Percentiles rank a stretch among this genome's conserved stretches.
phyloP scores from a whole-genome alignment of 179 eudicot species.

The Nepenthes alata region DNA sequence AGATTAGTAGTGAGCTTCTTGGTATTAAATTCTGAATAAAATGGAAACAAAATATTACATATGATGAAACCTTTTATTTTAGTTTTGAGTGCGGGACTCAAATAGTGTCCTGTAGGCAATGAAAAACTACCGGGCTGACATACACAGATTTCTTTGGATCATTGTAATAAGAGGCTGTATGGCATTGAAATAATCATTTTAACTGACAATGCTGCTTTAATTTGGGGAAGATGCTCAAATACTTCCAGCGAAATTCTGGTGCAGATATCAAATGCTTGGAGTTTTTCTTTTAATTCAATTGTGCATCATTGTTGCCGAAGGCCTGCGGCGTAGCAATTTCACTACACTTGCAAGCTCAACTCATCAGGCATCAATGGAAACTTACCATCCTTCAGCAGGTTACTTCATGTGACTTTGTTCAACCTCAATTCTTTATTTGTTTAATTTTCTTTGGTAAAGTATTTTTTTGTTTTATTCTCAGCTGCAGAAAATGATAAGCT shows the following conservation, averaged over 20 bases:
- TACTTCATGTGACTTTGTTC: constrained; percentile 4
- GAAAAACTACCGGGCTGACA: no score
- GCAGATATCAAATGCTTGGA: constrained; percentile 97
- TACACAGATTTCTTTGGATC: no score
- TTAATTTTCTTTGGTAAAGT: not conserved
- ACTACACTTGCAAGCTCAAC: constrained; percentile 59
- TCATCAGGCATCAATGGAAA: constrained; percentile 52
- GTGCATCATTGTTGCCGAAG: constrained; percentile 86
- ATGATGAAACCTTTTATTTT: no score
- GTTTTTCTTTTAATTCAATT: constrained; percentile 79
- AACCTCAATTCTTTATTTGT: not conserved
- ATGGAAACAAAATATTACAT: no score
- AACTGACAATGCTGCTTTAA: no score
- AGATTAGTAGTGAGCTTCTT: no score
- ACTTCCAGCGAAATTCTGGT: constrained; percentile 8
- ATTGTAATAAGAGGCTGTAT: no score
- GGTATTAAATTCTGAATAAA: no score
- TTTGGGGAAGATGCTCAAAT: not conserved
- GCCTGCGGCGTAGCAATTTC: constrained; percentile 64
- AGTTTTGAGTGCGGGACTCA: no score
- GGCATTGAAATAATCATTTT: no score
- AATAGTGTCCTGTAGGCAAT: no score
- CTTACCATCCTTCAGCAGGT: constrained; percentile 27
- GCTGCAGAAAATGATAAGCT: not conserved
- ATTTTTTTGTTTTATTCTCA: not conserved